Conservation (phyloP, 2,329 filamentous ascomycete genomes). For the Peltaster fructicola region DNA sequence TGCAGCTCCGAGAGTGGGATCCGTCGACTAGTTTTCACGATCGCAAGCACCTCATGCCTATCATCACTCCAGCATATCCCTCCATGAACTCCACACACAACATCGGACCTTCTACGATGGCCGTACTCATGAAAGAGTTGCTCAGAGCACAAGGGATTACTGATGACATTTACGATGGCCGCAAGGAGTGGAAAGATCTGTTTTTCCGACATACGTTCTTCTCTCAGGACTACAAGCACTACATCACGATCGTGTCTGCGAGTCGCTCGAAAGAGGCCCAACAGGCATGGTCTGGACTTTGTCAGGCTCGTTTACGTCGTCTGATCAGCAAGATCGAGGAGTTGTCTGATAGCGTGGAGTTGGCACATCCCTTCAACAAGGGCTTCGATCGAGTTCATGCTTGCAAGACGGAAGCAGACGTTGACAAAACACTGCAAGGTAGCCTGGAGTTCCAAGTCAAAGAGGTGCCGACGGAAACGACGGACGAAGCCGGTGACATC, state of each 20-base stretch:
- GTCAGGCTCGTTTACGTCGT: constrained; percentile 82
- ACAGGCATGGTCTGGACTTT: constrained; percentile 73
- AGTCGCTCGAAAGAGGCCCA: constrained; percentile 72
- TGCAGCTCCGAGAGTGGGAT: constrained; percentile 85
- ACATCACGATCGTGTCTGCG: constrained; percentile 70
- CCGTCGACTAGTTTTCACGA: constrained; percentile 72
- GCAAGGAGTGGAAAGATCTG: constrained; percentile 67
- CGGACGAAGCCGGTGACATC: constrained; percentile 33
- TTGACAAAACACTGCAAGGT: constrained; percentile 44
- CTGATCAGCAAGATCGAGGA: constrained; percentile 70
- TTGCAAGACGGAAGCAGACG: constrained; percentile 44
- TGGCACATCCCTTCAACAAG: constrained; percentile 86
- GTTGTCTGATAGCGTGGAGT: constrained; percentile 52
- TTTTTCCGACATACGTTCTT: constrained; percentile 90
- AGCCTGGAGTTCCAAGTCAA: constrained; percentile 43
- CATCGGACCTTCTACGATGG: constrained; percentile 69
- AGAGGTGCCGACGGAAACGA: constrained; percentile 36
- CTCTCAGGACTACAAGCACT: constrained; percentile 84
- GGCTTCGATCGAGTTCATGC: constrained; percentile 70
- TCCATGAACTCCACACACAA: constrained; percentile 98
- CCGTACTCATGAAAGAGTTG: constrained; percentile 69
- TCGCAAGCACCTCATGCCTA: constrained; percentile 81
- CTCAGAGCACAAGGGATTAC: constrained; percentile 60
- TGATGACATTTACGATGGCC: constrained; percentile 60
- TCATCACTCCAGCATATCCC: constrained; percentile 93